These are phyloP conservation scores for Rhodofomes roseus DNA, from an alignment of 1,284 basidiomycete genomes.

Conservation along the genomic window DNA sequence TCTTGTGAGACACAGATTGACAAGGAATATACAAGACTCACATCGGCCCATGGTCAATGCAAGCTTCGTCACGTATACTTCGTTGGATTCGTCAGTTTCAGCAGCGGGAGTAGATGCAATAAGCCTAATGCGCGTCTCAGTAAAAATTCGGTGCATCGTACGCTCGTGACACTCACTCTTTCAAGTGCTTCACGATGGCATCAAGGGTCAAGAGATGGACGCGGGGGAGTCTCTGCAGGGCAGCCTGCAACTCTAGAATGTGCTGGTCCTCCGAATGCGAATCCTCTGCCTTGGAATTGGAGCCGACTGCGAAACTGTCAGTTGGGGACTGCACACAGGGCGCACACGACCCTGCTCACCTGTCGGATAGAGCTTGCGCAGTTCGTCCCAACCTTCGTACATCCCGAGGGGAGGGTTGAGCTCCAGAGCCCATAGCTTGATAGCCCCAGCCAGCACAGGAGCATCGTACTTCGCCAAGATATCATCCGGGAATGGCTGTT, in stretches of 20 bases:
- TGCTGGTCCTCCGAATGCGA: slow-evolving; percentile 53
- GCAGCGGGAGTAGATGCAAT: slow-evolving; percentile 52
- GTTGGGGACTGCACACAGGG: not conserved
- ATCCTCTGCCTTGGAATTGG: slow-evolving; percentile 45
- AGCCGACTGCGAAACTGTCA: slow-evolving; percentile 43
- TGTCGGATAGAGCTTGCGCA: slow-evolving; percentile 78
- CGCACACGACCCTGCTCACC: slow-evolving; percentile 26
- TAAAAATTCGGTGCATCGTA: too few relatives aligned
- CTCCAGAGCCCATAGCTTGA: slow-evolving; percentile 87
- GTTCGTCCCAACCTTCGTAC: slow-evolving; percentile 89
- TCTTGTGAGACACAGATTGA: not conserved
- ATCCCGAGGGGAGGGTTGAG: slow-evolving; percentile 79
- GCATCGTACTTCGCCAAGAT: slow-evolving; percentile 77
- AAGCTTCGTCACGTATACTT: slow-evolving; percentile 82
- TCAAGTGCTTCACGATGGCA: slow-evolving; percentile 75
- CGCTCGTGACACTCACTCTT: slow-evolving; percentile 56
- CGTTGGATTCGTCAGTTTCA: slow-evolving; percentile 63
- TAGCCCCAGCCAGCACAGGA: slow-evolving; percentile 78
- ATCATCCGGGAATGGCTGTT: slow-evolving; percentile 60
- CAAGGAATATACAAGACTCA: slow-evolving; percentile 38
- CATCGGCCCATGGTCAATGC: slow-evolving; percentile 84
- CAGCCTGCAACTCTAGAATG: slow-evolving; percentile 64
- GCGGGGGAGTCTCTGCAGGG: slow-evolving; percentile 73
- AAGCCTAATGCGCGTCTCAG: slow-evolving; percentile 41
- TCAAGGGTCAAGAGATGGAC: slow-evolving; percentile 85